Conservation (phyloP, 441 rosid genomes). For the Adansonia madagascariensis region DNA sequence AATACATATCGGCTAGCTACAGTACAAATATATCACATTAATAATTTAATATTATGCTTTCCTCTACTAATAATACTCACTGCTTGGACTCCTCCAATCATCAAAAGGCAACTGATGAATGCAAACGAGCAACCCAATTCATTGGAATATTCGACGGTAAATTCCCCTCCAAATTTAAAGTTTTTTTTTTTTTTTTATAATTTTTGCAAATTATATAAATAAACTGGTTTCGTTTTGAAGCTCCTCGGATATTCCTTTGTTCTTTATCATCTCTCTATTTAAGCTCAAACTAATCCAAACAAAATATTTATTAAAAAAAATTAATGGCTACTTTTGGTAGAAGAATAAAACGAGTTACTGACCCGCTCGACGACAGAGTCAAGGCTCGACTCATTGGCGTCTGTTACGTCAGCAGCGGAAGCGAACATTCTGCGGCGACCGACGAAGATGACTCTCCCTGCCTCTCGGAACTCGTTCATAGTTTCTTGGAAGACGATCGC, state of each 20-base stretch:
- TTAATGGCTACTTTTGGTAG: constrained; percentile 42
- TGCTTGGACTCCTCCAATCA: background rate
- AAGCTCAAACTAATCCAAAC: background rate
- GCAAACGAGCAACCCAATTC: background rate
- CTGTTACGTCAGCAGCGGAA: constrained; percentile 66
- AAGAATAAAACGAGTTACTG: constrained; percentile 56
- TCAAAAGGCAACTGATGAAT: constrained; percentile 1
- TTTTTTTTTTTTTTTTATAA: too few species aligned
- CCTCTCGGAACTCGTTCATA: constrained; percentile 77
- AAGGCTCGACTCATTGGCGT: constrained; percentile 64
- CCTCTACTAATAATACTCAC: too few species aligned
- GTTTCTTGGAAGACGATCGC: constrained; percentile 60
- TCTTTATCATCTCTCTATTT: background rate
- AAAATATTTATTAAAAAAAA: background rate
- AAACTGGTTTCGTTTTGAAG: background rate
- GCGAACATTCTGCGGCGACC: constrained; percentile 57
- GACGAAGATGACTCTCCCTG: constrained; percentile 54
- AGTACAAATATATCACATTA: too few species aligned
- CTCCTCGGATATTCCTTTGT: background rate
- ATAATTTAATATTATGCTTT: too few species aligned
- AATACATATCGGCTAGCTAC: too few species aligned
- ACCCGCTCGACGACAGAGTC: constrained; percentile 59
- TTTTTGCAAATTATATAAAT: too few species aligned
- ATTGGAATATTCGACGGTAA: constrained; percentile 49
- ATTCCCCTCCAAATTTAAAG: constrained; percentile 4